Evolutionary conservation across 306 rosid genomes (phyloP), one percentile per base, ranked within the genome.

Genomic region (Lathyrus sativus): DNA sequence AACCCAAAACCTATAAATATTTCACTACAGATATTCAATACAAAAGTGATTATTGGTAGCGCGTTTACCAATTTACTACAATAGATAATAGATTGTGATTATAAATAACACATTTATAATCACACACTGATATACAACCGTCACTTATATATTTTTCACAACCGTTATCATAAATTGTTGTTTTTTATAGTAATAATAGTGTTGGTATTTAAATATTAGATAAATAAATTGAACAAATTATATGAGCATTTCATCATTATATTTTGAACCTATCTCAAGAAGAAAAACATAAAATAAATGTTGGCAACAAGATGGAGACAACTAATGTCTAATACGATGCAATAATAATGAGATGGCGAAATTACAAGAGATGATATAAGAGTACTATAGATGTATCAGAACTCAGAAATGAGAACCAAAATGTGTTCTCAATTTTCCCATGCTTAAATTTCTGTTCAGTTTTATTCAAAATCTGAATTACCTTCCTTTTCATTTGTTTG

Each of bases 261-360:
- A 24, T 9, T 22, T 24, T 54, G 35, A 54, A 54, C 15, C 9
- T 0, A 24, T 3, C 9, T 54, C 33, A 50, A 18, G 26, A 18
- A 50, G 56, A 11, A n/a, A 54, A 2, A 24, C 22, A 31, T 54
- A 31, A 54, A 54, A 54, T 54, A 54, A 54, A 54, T 54, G 60
- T 24, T 24, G 35, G 14, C 9, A 5, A 22, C 33, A 53, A 54
- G 60, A 53, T 22, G 59, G 35, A 54, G 35, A 54, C 60, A 54
- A 54, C 4, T 22, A 11, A 22, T 12, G 35, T 13, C 31, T 5
- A 50, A 11, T 50, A 51, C 57, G 57, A 51, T 5, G 57, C 57
- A 51, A 53, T 53, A 22, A 11, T 53, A 3, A 53, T 7, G 12
- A 53, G 35, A 11, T 35, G 2, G 15, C 2, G 26, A 54, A 54